Percentiles rank a stretch among this genome's conserved stretches.
Conservation (phyloP, 192 early-diverging fungal genomes). For the Piromyces finnis region DNA sequence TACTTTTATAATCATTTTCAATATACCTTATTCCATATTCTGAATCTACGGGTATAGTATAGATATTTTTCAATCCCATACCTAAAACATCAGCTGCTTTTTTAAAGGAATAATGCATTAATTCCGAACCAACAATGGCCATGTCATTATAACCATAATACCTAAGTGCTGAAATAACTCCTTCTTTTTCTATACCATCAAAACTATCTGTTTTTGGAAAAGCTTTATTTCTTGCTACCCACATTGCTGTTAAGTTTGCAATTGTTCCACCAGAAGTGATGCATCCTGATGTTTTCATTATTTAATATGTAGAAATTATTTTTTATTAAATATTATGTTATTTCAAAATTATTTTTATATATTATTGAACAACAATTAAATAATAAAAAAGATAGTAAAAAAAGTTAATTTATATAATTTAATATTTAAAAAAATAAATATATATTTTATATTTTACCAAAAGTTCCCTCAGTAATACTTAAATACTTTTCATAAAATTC, state of each 20-base stretch:
- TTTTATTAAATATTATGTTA: no score
- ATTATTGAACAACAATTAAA: no score
- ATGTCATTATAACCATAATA: constrained; percentile 26
- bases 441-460: not conserved
- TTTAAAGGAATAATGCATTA: constrained; percentile 41
- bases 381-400: no score
- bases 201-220: constrained; percentile 7
- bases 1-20: no score
- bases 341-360: no score
- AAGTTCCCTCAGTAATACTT: constrained; percentile 1
- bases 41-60: constrained; percentile 20
- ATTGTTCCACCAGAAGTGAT: constrained; percentile 27
- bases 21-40: constrained; percentile 17
- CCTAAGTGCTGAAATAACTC: constrained; percentile 17
- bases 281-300: not conserved
- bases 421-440: not conserved
- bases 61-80: constrained; percentile 24
- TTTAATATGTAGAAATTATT: no score
- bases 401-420: no score
- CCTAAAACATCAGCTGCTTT: constrained; percentile 39
- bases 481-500: constrained; percentile 22
- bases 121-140: constrained; percentile 18
- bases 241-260: constrained; percentile 39
- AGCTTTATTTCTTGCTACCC: constrained; percentile 29
- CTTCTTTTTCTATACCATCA: constrained; percentile 26